Evolutionary conservation across 305 asterid species (phyloP), one percentile per base, ranked within the genome.

Genomic region (Ajuga reptans): DNA sequence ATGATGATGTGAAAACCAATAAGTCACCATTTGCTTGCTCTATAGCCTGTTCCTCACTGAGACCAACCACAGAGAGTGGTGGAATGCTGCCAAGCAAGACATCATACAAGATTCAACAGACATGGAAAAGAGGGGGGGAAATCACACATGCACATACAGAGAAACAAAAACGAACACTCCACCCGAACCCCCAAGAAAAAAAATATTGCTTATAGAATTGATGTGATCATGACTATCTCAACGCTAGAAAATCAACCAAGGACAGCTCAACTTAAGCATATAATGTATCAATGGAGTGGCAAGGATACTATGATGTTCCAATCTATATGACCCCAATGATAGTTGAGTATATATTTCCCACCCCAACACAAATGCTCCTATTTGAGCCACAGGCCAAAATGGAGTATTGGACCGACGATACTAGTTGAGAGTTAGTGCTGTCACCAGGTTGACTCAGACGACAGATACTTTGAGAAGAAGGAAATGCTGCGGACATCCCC

Each of bases 31-130:
- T 87, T 33, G 88, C 84, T 80, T 89, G 80, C 85, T 91, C 95
- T 74, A 80, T 69, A 55, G 98, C 99, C 75, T 86, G 84, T 79
- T 94, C 96, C 80, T 94, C 98, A 67, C 95, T 86, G 10, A 82
- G 85, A 66, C 99, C 99, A 75, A 91, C 96, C 34, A 87, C 95
- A 50, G 99, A 91, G 37, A 94, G 90, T 55, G 98, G 95, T 4
- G 99, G 99, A 77, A 94, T 94, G 86, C 99, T 94, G 95, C 68
- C 68, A 77, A 82, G 77, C 56, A 82, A 73, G 65, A 80, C 4
- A 43, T 66, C 16, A 47, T 29, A 51, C 17, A 64, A 68, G 52
- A 31, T 73, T 21, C 61, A 78, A 39, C 51, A 72, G 56, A 67
- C 14, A 51, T n/a, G 29, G 24, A 8, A 14, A 21, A 58, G 39